Conservation (phyloP, 2,329 filamentous ascomycete species). For the Nothophoma quercina region DNA sequence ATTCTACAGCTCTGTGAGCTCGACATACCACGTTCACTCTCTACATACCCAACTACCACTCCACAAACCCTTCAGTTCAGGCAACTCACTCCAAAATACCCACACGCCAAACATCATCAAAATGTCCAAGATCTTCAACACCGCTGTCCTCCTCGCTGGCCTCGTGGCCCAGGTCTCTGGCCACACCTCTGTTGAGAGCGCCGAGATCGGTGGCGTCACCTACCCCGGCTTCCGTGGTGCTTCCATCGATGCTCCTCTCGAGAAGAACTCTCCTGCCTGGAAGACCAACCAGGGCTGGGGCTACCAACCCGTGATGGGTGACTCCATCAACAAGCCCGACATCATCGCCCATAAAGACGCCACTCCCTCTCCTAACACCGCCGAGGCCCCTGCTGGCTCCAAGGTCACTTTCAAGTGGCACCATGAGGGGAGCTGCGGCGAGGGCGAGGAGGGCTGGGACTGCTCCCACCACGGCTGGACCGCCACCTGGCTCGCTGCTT, state of each 20-base stretch:
- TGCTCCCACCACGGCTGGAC: slow-evolving; percentile 46
- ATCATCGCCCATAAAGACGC: slow-evolving; percentile 45
- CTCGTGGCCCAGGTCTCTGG: slow-evolving; percentile 33
- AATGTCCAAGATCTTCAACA: slow-evolving; percentile 41
- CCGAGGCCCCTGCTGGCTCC: slow-evolving; percentile 36
- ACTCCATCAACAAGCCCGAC: slow-evolving; percentile 34
- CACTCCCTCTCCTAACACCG: slow-evolving; percentile 40
- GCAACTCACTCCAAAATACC: slow-evolving; percentile 8
- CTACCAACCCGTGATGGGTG: slow-evolving; percentile 38
- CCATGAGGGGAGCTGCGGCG: slow-evolving; percentile 35
- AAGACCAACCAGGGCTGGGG: slow-evolving; percentile 46
- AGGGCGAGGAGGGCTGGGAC: slow-evolving; percentile 41
- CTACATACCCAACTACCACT: slow-evolving; percentile 10
- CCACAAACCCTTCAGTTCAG: slow-evolving; percentile 11
- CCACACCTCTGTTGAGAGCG: slow-evolving; percentile 40
- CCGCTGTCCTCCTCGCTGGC: slow-evolving; percentile 37
- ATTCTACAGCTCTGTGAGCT: slow-evolving; percentile 45
- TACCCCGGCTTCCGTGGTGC: slow-evolving; percentile 39
- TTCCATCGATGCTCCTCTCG: slow-evolving; percentile 33
- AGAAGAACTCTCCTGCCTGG: slow-evolving; percentile 42
- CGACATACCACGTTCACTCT: slow-evolving; percentile 26
- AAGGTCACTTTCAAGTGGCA: slow-evolving; percentile 44
- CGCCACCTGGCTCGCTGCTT: slow-evolving; percentile 41
- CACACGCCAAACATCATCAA: slow-evolving; percentile 12
- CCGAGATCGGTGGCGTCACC: slow-evolving; percentile 36